These are phyloP conservation scores for Papiliotrema flavescens DNA, from an alignment of 1,284 basidiomycete species.

Conservation along the genomic window DNA sequence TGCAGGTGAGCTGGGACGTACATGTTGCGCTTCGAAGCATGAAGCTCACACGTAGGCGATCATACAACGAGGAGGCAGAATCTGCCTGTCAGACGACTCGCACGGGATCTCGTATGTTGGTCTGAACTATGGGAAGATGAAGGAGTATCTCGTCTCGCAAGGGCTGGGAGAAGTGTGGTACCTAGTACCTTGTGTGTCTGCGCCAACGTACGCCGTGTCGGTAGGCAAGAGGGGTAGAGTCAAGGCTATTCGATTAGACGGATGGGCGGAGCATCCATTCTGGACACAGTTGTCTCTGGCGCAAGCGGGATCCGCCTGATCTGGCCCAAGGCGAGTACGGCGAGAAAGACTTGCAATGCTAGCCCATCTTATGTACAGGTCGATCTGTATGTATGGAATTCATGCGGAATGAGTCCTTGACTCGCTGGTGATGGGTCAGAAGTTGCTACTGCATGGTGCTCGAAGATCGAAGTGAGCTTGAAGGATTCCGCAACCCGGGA, in stretches of 20 bases:
- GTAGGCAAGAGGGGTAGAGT: constrained; percentile 42
- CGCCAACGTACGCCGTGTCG: constrained; percentile 49
- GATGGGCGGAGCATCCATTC: constrained; percentile 1
- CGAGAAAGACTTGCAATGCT: too few relatives aligned
- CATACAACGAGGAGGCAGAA: constrained; percentile 60
- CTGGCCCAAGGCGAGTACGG: too few relatives aligned
- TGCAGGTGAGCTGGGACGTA: constrained; percentile 57
- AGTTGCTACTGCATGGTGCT: too few relatives aligned
- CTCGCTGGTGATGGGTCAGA: too few relatives aligned
- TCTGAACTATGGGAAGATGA: constrained; percentile 70
- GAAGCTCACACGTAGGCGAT: constrained; percentile 59
- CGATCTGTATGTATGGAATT: too few relatives aligned
- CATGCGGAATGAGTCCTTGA: too few relatives aligned
- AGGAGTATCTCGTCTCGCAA: constrained; percentile 63
- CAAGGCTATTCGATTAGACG: constrained; percentile 9
- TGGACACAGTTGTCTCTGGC: not conserved
- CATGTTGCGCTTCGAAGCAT: not conserved
- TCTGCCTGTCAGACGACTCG: constrained; percentile 92
- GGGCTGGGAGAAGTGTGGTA: constrained; percentile 71
- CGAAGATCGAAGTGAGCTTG: too few relatives aligned
- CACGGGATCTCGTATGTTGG: constrained; percentile 87
- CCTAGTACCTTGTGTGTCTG: constrained; percentile 36
- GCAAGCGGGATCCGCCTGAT: not conserved
- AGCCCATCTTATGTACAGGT: too few relatives aligned
- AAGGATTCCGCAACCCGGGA: too few relatives aligned